Percentiles rank a stretch among this genome's conserved stretches.
phyloP scores from a whole-genome alignment of 1,284 basidiomycete species.

The Apiotrichum veenhuisii region DNA sequence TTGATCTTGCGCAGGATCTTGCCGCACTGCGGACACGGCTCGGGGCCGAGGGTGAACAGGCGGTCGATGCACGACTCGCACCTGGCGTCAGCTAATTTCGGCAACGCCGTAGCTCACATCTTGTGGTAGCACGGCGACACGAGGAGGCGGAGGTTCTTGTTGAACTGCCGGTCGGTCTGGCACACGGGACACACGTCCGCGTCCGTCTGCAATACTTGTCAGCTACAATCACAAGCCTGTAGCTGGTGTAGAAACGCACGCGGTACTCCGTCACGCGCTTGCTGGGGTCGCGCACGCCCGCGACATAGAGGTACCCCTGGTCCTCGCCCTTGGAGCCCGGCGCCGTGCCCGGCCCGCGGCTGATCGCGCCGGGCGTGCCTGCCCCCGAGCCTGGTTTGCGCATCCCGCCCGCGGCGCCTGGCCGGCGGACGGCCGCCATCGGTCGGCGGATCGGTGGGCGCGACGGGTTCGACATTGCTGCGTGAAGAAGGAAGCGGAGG shows the following conservation, averaged over 20 bases:
- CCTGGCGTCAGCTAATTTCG: slow-evolving; percentile 53
- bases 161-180: slow-evolving; percentile 93
- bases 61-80: slow-evolving; percentile 98
- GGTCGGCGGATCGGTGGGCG: neutral
- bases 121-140: slow-evolving; percentile 98
- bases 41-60: slow-evolving; percentile 91
- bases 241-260: slow-evolving; percentile 23
- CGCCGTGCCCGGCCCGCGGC: slow-evolving; percentile 2
- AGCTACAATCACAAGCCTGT: neutral
- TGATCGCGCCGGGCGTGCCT: slow-evolving; percentile 7
- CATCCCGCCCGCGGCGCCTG: slow-evolving; percentile 8
- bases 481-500: neutral
- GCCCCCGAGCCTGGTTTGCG: neutral
- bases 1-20: slow-evolving; percentile 87
- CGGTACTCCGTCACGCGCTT: slow-evolving; percentile 43
- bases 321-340: slow-evolving; percentile 23
- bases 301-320: slow-evolving; percentile 42
- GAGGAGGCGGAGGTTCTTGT: slow-evolving; percentile 86
- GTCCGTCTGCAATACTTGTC: slow-evolving; percentile 62
- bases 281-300: slow-evolving; percentile 41
- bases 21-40: slow-evolving; percentile 90
- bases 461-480: neutral
- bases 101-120: slow-evolving; percentile 65
- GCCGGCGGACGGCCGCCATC: slow-evolving; percentile 5
- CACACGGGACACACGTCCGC: slow-evolving; percentile 96